Evolutionary conservation across 805 yeast species (phyloP).

Genomic region (Saccharomyces eubayanus): DNA sequence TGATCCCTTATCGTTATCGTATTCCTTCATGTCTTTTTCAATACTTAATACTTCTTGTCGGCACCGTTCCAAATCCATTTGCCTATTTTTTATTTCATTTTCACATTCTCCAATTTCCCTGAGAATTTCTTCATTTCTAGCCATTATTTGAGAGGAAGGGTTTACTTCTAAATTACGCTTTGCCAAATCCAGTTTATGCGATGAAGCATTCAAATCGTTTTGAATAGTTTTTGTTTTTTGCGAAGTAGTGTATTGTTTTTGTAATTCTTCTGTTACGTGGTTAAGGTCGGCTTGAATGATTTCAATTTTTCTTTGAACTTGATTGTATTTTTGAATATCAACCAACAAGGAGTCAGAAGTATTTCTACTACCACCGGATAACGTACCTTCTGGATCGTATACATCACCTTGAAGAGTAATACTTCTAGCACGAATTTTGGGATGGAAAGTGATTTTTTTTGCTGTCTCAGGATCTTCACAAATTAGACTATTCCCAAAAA

Average conservation of each 20-base stretch:
- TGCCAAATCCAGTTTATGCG: conserved; percentile 51
- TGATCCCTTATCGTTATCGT: conserved; percentile 66
- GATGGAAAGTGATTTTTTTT: conserved; percentile 78
- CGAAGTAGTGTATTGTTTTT: conserved; percentile 36
- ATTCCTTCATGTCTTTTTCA: conserved; percentile 75
- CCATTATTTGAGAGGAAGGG: conserved; percentile 47
- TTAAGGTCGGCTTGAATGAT: conserved; percentile 38
- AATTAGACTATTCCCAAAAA: conserved; percentile 83
- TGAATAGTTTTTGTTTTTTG: conserved; percentile 48
- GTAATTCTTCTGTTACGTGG: conserved; percentile 35
- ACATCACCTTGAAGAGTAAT: conserved; percentile 90
- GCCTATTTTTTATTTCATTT: conserved; percentile 32
- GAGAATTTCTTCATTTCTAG: conserved; percentile 39
- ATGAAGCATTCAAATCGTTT: conserved; percentile 46
- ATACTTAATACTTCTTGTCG: conserved; percentile 42
- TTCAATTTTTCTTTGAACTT: conserved; percentile 33
- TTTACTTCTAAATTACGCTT: conserved; percentile 48
- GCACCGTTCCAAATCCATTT: conserved; percentile 27
- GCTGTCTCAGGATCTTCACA: conserved; percentile 88
- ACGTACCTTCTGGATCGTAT: conserved; percentile 92
- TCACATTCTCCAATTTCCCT: conserved; percentile 40
- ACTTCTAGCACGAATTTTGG: conserved; percentile 66
- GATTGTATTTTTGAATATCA: conserved; percentile 59
- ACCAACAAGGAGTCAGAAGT: conserved; percentile 49
- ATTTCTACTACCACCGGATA: conserved; percentile 88